Conservation (phyloP, 2,329 filamentous ascomycete genomes). For the Penicillium corylophilum region DNA sequence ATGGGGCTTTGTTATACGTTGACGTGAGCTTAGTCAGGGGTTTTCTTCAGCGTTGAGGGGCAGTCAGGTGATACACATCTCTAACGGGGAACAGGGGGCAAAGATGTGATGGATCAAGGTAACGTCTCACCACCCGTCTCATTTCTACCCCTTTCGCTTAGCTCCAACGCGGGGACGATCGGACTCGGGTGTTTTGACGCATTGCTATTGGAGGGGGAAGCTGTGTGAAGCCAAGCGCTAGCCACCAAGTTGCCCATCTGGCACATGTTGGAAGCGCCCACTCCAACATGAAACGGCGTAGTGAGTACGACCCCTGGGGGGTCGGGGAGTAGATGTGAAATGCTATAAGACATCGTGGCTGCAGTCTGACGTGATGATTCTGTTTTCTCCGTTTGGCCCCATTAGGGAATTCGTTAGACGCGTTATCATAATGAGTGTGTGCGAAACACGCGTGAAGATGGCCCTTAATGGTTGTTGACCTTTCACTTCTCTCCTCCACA, state of each 20-base stretch:
- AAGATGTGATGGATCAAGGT: background rate
- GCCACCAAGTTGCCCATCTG: background rate
- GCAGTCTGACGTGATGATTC: slow-evolving; percentile 2
- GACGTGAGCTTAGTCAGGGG: background rate
- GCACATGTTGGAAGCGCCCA: slow-evolving; percentile 9
- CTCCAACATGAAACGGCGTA: slow-evolving; percentile 8
- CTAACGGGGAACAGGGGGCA: background rate
- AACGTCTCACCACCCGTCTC: background rate
- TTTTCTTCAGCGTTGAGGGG: background rate
- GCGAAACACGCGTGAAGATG: background rate
- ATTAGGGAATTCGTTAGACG: background rate
- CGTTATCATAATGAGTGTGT: background rate
- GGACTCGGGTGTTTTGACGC: background rate
- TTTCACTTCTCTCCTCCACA: background rate
- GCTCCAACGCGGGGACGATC: background rate
- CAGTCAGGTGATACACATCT: background rate
- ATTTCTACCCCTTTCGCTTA: background rate
- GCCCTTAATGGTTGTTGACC: background rate
- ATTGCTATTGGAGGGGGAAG: background rate
- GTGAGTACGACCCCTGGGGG: background rate
- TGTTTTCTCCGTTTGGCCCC: slow-evolving; percentile 1
- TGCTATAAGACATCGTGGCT: background rate
- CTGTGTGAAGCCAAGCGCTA: slow-evolving; percentile 4
- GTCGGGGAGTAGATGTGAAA: background rate
- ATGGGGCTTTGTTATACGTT: background rate